Evolutionary conservation across 2,329 filamentous ascomycete species (phyloP), one percentile per base, ranked within the genome.

Genomic region (Pseudogymnoascus destructans): DNA sequence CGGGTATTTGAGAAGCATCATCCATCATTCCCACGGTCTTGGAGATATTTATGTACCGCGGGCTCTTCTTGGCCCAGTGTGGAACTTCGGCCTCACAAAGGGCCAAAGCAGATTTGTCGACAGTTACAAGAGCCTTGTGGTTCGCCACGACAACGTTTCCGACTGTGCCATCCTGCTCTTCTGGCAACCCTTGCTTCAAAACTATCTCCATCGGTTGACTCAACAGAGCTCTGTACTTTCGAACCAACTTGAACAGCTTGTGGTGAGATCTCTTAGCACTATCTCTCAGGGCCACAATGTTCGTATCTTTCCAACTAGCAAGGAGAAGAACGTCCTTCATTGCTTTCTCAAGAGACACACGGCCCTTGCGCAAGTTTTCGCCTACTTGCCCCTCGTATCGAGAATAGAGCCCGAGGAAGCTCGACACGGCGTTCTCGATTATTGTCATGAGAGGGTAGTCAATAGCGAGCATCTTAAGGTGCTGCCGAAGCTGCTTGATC

Each of bases 231-330:
- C 93, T 83, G 72, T 95, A 98, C 72, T 96, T 97, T 58, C 89
- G 81, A 46, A 98, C 87, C 33, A 95, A 77, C 65, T 88, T 88
- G 74, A 95, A 95, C 1, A 98, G 79, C 71, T 95, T 96, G 66
- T 86, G 82, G 68, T 98, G 93, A 17, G 91, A 96, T 61, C 85
- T 86, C 65, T 86, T 85, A 1, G 93, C 90, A 70, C 92, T 97
- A 67, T 96, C 90, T 63, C 85, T 82, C 13, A 98, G 75, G 0
- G 89, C 88, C 54, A 86, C 85, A 61, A 98, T 95, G 66, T 97
- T 98, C 19, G 89, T 95, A 65, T 98, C 93, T 70, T 95, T 96
- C 95, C 95, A 98, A 70, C 90, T 96, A 6, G 91, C 90, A 65
- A 98, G 75, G 57, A 95, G 82, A 13, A 98, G 79, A n/a, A 96